phyloP scores from a whole-genome alignment of 2,329 filamentous ascomycete genomes.

The Thyridium curvatum region DNA sequence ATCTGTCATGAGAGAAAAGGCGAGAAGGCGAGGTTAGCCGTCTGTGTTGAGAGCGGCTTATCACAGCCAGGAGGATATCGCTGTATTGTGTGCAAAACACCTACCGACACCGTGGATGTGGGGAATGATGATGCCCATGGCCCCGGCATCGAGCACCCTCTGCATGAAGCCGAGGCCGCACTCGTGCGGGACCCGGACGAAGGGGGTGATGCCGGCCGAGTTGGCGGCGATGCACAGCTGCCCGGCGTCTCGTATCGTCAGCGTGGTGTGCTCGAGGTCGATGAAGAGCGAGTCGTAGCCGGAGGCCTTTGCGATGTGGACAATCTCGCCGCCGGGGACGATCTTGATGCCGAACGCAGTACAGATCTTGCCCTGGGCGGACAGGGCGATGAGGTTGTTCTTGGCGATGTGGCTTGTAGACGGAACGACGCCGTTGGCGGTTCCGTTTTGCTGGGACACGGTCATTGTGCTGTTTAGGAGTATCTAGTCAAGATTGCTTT shows the following conservation, averaged over 20 bases:
- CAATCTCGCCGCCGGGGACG: slow-evolving; percentile 14
- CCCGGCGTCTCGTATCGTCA: slow-evolving; percentile 17
- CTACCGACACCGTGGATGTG: slow-evolving; percentile 14
- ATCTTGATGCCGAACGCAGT: slow-evolving; percentile 15
- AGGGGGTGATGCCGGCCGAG: slow-evolving; percentile 19
- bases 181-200: slow-evolving; percentile 22
- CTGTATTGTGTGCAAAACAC: too few relatives aligned
- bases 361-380: neutral
- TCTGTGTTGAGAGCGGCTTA: too few relatives aligned
- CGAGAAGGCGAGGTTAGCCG: too few relatives aligned
- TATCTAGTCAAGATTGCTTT: too few relatives aligned
- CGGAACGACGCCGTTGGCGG: too few relatives aligned
- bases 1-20: slow-evolving; percentile 7
- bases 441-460: too few relatives aligned
- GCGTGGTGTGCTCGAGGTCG: slow-evolving; percentile 25
- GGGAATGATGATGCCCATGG: slow-evolving; percentile 19
- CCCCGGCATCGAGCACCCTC: slow-evolving; percentile 22
- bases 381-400: slow-evolving; percentile 4
- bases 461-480: too few relatives aligned
- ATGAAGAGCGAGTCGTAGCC: slow-evolving; percentile 26
- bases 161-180: slow-evolving; percentile 22
- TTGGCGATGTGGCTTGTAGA: too few relatives aligned
- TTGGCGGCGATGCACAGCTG: slow-evolving; percentile 17
- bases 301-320: slow-evolving; percentile 18
- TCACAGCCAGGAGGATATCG: too few relatives aligned